Base-by-base conservation (phyloP, 306 rosid genomes). In the Quercus variabilis region DNA sequence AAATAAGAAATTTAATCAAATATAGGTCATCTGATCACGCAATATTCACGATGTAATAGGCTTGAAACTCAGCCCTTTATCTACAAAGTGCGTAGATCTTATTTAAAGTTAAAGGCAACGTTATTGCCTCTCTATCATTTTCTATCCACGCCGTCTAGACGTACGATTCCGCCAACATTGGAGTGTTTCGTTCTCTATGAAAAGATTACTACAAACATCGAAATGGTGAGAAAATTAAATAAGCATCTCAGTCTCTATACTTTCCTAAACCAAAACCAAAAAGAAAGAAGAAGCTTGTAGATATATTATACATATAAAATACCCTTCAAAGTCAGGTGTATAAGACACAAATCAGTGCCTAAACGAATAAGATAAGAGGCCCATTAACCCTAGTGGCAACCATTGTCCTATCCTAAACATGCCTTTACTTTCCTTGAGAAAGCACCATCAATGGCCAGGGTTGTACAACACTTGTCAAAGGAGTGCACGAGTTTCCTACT, bases 361-460 rank as follows among this genome's bases (percentile, higher is more conserved):
- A 73, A 71, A 64, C 69, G 56, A 79, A 35, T 83, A 75, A 58
- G 83, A 83, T 79, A 74, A 78, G 77, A 83, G 21, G 25, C 60
- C 63, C 80, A 78, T 60, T 74, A 68, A 57, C 21, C 52, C 56
- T 60, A 60, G 83, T 83, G 86, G 86, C 71, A 83, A 80, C 83
- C 77, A 77, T 73, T 79, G 86, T 79, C 78, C 67, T 83, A 68
- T 78, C 77, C 38, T 79, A 54, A 38, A 69, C 77, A 74, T 74
- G 76, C 54, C 78, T 64, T 75, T 35, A 59, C 38, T 78, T 83
- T 74, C 67, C 28, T 28, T 20, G 74, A 74, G 25, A 83, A 83
- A 64, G 74, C 38, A 71, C 52, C 67, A 69, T 74, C 65, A 55
- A 74, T 49, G 76, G 64, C 63, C 43, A 74, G 26, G n/a, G 26